Evolutionary conservation across 164 flowering plant genomes (phyloP).

Genomic region (Magnolia changhungtana): DNA sequence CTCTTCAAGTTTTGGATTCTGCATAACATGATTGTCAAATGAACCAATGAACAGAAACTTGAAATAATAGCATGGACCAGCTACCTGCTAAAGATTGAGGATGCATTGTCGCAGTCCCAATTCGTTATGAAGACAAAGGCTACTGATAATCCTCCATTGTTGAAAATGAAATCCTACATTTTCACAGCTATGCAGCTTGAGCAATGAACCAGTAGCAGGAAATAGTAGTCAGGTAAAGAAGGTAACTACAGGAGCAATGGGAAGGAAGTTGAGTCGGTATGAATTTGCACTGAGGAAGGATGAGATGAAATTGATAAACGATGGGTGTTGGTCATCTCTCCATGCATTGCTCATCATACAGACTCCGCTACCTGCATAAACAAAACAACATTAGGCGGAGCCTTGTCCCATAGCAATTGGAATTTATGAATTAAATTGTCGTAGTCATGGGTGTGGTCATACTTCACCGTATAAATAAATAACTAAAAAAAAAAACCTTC

Average conservation of each 20-base stretch:
- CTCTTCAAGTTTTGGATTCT: conserved; percentile 73
- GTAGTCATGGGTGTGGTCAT: background rate
- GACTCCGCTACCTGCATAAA: conserved; percentile 55
- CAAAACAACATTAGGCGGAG: conserved; percentile 1
- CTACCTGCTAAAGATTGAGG: conserved; percentile 59
- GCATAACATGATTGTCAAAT: conserved; percentile 15
- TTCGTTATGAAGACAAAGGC: conserved; percentile 81
- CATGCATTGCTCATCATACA: conserved; percentile 84
- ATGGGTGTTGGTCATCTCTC: conserved; percentile 75
- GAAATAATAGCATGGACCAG: background rate
- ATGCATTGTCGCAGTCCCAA: conserved; percentile 42
- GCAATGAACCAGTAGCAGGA: conserved; percentile 2
- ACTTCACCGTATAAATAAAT: background rate
- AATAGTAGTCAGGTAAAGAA: background rate
- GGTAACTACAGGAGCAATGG: conserved; percentile 66
- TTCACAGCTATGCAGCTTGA: conserved; percentile 1
- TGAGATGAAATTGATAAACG: conserved; percentile 72
- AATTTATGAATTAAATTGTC: background rate
- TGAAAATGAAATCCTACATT: conserved; percentile 89
- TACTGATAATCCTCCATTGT: conserved; percentile 83
- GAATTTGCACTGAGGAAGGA: conserved; percentile 67
- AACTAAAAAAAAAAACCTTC: background rate
- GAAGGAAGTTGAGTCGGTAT: conserved; percentile 70
- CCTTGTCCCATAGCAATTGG: too few relatives aligned
- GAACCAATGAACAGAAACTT: conserved; percentile 3